Conservation (phyloP, 1,284 basidiomycete species). For the Ustilago crameri region DNA sequence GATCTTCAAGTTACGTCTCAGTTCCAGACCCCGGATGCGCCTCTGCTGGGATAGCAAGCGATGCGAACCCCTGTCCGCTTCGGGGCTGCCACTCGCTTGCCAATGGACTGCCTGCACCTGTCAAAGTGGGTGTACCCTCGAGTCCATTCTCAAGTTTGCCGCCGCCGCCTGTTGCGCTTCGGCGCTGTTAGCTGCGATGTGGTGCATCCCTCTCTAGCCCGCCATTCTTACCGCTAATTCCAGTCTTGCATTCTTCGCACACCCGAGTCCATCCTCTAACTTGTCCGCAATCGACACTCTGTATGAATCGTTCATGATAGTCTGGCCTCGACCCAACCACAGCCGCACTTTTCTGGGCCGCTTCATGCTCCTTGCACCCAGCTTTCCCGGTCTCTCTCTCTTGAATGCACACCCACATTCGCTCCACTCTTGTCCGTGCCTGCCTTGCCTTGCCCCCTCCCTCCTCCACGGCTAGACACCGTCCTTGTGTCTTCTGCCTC, state of each 20-base stretch:
- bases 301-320: not conserved
- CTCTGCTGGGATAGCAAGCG: not conserved
- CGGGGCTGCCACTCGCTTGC: not conserved
- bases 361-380: slow-evolving; percentile 9
- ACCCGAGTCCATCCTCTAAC: no score
- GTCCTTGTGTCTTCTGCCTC: not conserved
- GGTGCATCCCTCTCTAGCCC: no score
- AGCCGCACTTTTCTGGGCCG: not conserved
- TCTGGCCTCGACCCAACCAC: not conserved
- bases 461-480: not conserved
- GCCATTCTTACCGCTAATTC: no score
- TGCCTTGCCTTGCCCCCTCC: slow-evolving; percentile 1
- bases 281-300: no score
- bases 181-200: slow-evolving; percentile 1
- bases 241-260: no score
- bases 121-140: slow-evolving; percentile 11
- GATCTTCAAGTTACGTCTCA: slow-evolving; percentile 38
- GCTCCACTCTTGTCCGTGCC: not conserved
- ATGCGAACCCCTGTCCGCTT: not conserved
- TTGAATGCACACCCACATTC: slow-evolving; percentile 6
- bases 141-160: not conserved
- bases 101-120: not conserved
- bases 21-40: slow-evolving; percentile 25
- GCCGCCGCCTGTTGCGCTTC: slow-evolving; percentile 2
- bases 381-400: not conserved